Evolutionary conservation across 345 rosid genomes (phyloP).

Genomic region (Murraya koenigii): DNA sequence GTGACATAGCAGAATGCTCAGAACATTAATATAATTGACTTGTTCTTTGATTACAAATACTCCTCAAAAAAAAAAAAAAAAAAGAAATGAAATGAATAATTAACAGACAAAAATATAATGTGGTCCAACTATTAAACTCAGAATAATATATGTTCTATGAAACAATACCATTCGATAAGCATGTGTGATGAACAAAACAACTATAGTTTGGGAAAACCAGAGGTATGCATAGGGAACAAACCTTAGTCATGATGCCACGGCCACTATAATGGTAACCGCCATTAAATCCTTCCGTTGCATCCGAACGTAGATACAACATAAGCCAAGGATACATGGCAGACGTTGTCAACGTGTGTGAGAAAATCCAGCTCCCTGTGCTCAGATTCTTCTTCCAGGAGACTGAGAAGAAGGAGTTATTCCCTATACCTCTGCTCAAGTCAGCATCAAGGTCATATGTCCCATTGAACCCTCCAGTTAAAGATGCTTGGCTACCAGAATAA

Average conservation of each 20-base stretch:
- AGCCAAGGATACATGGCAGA: conserved; percentile 55
- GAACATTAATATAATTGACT: neutral
- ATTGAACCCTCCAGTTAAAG: conserved; percentile 50
- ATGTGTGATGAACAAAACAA: neutral
- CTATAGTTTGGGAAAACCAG: neutral
- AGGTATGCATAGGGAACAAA: conserved; percentile 16
- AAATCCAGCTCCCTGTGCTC: conserved; percentile 51
- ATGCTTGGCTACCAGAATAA: conserved; percentile 19
- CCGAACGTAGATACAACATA: conserved; percentile 55
- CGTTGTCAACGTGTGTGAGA: conserved; percentile 42
- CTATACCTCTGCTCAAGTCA: conserved; percentile 27
- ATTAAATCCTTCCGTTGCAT: conserved; percentile 45
- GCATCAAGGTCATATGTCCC: conserved; percentile 63
- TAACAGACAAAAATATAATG: neutral
- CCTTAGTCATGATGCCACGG: conserved; percentile 46
- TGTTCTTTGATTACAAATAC: neutral
- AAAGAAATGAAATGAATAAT: neutral
- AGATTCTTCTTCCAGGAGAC: conserved; percentile 46
- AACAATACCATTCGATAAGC: neutral
- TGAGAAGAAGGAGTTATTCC: conserved; percentile 39
- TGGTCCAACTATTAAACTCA: neutral
- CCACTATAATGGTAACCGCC: conserved; percentile 57
- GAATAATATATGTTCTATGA: neutral
- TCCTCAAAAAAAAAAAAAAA: neutral
- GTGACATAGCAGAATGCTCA: neutral